These are phyloP conservation scores for Emmonsia crescens DNA, from an alignment of 2,329 filamentous ascomycete species.

Conservation along the genomic window DNA sequence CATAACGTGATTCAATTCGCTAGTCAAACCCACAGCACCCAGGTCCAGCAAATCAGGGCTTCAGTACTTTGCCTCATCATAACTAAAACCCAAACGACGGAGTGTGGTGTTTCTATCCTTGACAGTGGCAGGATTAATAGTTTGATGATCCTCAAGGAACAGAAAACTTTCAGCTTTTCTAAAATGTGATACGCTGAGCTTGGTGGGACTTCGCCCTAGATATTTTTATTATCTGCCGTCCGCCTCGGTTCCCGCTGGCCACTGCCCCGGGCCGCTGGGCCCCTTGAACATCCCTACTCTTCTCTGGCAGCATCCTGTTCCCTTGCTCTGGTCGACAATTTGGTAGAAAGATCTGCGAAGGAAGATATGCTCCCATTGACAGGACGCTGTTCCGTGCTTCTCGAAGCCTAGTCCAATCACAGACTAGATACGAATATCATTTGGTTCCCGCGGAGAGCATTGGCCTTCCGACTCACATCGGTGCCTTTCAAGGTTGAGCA, in stretches of 20 bases:
- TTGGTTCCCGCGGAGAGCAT: neutral
- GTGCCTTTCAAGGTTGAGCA: neutral
- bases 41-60: neutral
- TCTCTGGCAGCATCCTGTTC: neutral
- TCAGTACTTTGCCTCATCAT: neutral
- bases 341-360: neutral
- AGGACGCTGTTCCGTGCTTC: neutral
- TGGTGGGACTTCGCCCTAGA: neutral
- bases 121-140: neutral
- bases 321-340: neutral
- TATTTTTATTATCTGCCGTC: neutral
- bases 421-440: neutral
- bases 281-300: neutral
- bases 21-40: neutral
- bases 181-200: neutral
- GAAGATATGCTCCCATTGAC: neutral
- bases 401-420: neutral
- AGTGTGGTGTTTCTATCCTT: neutral
- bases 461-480: neutral
- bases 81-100: neutral
- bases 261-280: neutral
- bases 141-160: neutral
- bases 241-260: neutral
- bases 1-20: neutral
- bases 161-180: neutral